Conservation (phyloP, 2,329 filamentous ascomycete species). For the Paraphoma sp. region DNA sequence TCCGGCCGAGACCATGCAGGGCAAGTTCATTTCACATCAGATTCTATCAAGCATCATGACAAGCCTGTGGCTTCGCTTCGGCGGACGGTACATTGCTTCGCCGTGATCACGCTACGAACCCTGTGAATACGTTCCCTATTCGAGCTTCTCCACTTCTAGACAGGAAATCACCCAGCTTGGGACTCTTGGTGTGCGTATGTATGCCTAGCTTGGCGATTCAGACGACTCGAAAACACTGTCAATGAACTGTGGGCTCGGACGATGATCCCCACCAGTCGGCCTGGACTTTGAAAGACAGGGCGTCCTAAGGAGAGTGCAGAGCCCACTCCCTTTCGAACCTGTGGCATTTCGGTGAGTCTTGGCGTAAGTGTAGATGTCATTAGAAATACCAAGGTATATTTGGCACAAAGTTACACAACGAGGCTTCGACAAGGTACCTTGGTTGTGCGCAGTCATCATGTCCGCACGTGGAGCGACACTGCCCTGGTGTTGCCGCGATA, state of each 20-base stretch:
- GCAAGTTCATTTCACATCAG: not conserved
- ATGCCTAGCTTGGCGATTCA: not conserved
- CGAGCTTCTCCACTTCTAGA: not conserved
- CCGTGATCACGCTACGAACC: not conserved
- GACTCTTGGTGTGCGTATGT: not conserved
- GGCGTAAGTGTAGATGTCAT: slow-evolving; percentile 15
- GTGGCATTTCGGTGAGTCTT: not conserved
- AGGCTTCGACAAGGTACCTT: not conserved
- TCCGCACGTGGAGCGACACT: slow-evolving; percentile 9
- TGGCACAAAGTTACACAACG: slow-evolving; percentile 10
- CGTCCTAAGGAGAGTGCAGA: not conserved
- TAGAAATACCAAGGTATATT: slow-evolving; percentile 5
- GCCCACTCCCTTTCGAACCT: no score
- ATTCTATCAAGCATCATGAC: not conserved
- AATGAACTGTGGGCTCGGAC: not conserved
- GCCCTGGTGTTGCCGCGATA: not conserved
- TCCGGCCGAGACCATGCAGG: not conserved
- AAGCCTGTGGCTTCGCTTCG: not conserved
- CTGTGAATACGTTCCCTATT: not conserved
- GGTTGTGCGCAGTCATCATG: slow-evolving; percentile 1
- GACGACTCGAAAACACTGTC: not conserved
- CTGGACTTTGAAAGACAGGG: not conserved
- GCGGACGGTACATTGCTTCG: not conserved
- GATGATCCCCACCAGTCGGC: not conserved
- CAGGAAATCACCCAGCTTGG: not conserved